Evolutionary conservation across 805 yeast genomes (phyloP), one percentile per base, ranked within the genome.

Genomic region (Teunomyces aglyptinius): DNA sequence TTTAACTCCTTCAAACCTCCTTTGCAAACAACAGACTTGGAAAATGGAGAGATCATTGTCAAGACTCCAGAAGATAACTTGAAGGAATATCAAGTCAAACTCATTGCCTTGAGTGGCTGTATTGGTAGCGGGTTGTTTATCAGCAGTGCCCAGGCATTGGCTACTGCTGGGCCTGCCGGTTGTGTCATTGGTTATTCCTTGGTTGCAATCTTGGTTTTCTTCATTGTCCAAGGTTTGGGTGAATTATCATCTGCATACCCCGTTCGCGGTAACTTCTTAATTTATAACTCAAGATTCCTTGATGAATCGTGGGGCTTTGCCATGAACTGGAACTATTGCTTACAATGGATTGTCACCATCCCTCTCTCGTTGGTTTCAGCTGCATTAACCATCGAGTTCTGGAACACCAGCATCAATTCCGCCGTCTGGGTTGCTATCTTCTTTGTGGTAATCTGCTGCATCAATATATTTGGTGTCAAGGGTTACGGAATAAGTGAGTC

Each of bases 401-500:
- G 65, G 65, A 53, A 50, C 38, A 12, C 47, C n/a, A 27, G 41
- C 38, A 45, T 59, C 47, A 58, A 57, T 42, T 55, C 65, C 2
- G 56, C 55, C 4, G 63, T 48, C 16, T 60, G 64, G 62, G 62
- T 60, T 13, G 58, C 62, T 8, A 43, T 60, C n/a, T 60, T 60
- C 46, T 60, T 54, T 44, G 55, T 60, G 18, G 38, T 53, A 11
- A 58, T 60, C 38, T 50, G 57, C 33, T 24, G 47, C 42, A 59
- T 60, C 49, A 60, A 60, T 48, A 35, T 60, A 43, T 59, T 60
- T 39, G 64, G 64, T n/a, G 59, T 60, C 33, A 58, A 47, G 38
- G 64, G 64, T 12, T 61, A 59, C 45, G 66, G 66, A 45, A 60
- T 59, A 34, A 65, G 55, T 5, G 66, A 61, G 41, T 59, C 59